Base-by-base conservation (phyloP, 2,329 filamentous ascomycete species). In the Fusarium sp. region DNA sequence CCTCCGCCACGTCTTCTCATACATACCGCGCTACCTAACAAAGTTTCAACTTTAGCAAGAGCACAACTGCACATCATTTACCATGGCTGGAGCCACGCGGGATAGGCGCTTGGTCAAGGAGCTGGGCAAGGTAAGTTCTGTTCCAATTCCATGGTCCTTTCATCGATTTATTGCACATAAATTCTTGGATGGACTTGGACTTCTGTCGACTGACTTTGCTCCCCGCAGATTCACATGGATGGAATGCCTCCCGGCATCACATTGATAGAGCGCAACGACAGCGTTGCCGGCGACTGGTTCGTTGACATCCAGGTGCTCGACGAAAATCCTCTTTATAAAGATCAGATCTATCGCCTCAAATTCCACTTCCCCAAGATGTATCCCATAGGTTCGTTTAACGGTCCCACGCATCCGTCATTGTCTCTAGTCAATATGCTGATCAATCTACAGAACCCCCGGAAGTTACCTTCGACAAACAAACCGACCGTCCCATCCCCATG, bases 231-330 rank as follows among this genome's bases (percentile, higher is more conserved):
- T 69, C 81, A 83, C 51, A 85, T 82, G 66, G 80, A 80, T 54
- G 84, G 83, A 64, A 77, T 90, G 41, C 89, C 90, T 42, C 88
- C 89, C 19, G 89, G 89, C 55, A 97, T 99, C 79, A 85, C 88
- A 50, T 88, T 98, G 50, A 89, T 97, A 63, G 88, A 90, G 49
- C 90, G 93, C 60, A 92, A 97, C 48, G 91, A 94, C 78, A 90
- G 97, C 54, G 87, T 93, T 76, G 72, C 79, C 31, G 77, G 77
- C 54, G 91, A 96, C 82, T 99, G 96, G 97, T 85, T 90, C 52
- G 90, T 98, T 82, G 97, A 99, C 78, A 97, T 99, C 56, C 84
- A 87, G 72, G 95, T 99, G 54, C 87, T 98, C 42, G 96, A 98
- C 79, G 83, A 88, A 62, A 99, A 99, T 77, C 95, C 95, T 3